Evolutionary conservation across 495 filamentous ascomycete genomes (phyloP), one percentile per base, ranked within the genome.

Genomic region (Daldinia caldariorum): DNA sequence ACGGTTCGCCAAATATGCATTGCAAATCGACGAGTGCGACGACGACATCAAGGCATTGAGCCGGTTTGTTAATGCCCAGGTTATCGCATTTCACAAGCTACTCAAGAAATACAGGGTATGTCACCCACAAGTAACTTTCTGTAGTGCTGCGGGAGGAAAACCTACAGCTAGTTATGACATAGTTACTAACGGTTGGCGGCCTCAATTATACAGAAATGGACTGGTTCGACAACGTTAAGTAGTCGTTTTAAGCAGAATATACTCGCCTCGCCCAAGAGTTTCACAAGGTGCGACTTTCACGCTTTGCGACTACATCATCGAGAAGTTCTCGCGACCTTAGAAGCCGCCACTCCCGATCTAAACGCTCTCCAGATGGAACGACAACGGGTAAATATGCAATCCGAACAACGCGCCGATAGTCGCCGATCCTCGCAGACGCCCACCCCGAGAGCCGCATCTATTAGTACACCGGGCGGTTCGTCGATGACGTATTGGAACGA

Each of bases 81-180:
- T 86, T 10, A 82, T 85, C 20, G 90, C 87, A 3, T 91, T 93
- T 70, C 83, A 82, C 65, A 93, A 93, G 78, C 86, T 93, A 5
- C 79, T 92, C 61, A 93, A 93, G 76, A 93, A 93, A 74, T 92
- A 93, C 79, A 80, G 80, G 77, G 80, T 79, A 73, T 43, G 78
- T 26, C 16, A 37, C 8, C 12, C 53, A 32, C 16, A 56, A 34
- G 7, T 64, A 53, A 53, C 62, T 66, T 26, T 41, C n/a, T 39
- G 39, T 10, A 35, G n/a, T 13, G 55, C 53, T 58, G 63, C 51
- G 35, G 39, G 43, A 39, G 45, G 45, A 31, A 71, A 63, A 59
- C 66, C 61, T 70, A 61, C 49, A 38, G 34, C 18, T 13, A n/a
- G 49, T 29, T 58, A 61, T 35, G 58, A 61, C 59, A 54, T 16